phyloP scores from a whole-genome alignment of 495 filamentous ascomycete genomes.

The Hypoxylon crocopeplum region DNA sequence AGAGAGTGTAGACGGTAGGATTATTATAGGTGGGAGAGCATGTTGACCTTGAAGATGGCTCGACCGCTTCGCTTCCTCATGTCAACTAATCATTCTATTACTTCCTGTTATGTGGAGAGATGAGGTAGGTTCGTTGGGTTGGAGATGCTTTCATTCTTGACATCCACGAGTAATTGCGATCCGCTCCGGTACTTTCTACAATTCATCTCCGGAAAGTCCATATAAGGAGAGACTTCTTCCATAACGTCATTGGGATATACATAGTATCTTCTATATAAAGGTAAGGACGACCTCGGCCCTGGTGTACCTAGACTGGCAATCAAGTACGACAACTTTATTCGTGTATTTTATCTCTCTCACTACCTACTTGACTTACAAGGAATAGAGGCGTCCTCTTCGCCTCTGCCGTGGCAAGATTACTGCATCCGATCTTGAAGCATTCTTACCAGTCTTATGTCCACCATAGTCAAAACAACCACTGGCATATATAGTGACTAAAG shows the following conservation, averaged over 20 bases:
- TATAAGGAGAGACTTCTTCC: not conserved
- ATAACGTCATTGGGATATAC: not conserved
- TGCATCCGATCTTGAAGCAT: too few relatives aligned
- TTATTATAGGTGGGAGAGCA: slow-evolving; percentile 9
- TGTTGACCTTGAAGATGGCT: not conserved
- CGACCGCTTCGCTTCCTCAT: not conserved
- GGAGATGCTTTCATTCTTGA: not conserved
- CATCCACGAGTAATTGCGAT: too few relatives aligned
- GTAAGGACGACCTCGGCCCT: not conserved
- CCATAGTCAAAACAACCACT: too few relatives aligned
- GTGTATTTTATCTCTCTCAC: too few relatives aligned
- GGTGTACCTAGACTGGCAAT: too few relatives aligned
- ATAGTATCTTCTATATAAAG: not conserved
- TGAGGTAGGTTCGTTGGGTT: not conserved
- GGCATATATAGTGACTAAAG: too few relatives aligned
- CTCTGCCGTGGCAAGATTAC: too few relatives aligned
- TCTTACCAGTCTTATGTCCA: too few relatives aligned
- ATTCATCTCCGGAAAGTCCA: not conserved
- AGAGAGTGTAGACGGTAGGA: not conserved
- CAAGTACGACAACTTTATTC: too few relatives aligned
- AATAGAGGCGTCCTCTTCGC: too few relatives aligned
- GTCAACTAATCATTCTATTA: not conserved
- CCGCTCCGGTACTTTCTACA: too few relatives aligned
- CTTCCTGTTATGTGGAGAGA: not conserved
- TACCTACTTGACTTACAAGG: too few relatives aligned